These are phyloP conservation scores for Agaricus sinodeliciosus DNA, from an alignment of 768 basidiomycete genomes.

Conservation along the genomic window DNA sequence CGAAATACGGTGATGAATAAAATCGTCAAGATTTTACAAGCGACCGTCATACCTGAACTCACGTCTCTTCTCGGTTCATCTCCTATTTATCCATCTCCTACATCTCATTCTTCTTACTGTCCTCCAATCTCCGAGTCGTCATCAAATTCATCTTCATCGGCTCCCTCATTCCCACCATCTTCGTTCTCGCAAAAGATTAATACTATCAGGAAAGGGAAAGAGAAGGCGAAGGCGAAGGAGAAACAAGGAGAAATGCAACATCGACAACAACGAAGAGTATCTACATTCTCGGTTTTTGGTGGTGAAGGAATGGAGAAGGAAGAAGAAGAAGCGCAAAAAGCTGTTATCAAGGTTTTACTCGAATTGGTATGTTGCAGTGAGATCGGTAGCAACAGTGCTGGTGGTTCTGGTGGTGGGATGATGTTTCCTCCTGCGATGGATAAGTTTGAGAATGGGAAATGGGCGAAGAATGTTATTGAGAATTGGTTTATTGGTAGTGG, in stretches of 20 bases:
- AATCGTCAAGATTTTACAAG: constrained; percentile 33
- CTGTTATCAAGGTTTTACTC: constrained; percentile 37
- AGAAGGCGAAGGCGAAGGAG: too few species aligned
- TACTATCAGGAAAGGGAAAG: too few species aligned
- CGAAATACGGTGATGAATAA: not conserved
- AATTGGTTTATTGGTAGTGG: constrained; percentile 16
- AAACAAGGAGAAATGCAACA: too few species aligned
- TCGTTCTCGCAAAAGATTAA: too few species aligned
- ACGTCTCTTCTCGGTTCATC: not conserved
- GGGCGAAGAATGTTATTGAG: constrained; percentile 15
- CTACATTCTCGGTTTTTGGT: not conserved
- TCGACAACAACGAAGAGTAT: too few species aligned
- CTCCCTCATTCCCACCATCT: too few species aligned
- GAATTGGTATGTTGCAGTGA: constrained; percentile 21
- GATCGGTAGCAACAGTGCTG: constrained; percentile 7
- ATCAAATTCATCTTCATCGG: too few species aligned
- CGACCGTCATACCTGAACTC: constrained; percentile 43
- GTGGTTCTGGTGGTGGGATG: not conserved
- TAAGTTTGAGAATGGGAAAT: constrained; percentile 10
- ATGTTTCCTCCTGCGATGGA: too few species aligned
- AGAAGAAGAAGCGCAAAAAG: constrained; percentile 26
- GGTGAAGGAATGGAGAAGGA: constrained; percentile 13
- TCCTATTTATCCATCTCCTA: not conserved
- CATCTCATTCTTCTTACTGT: too few species aligned
- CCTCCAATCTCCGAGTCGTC: too few species aligned